Conservation (phyloP, 305 asterid species). For the Petunia hybrid region DNA sequence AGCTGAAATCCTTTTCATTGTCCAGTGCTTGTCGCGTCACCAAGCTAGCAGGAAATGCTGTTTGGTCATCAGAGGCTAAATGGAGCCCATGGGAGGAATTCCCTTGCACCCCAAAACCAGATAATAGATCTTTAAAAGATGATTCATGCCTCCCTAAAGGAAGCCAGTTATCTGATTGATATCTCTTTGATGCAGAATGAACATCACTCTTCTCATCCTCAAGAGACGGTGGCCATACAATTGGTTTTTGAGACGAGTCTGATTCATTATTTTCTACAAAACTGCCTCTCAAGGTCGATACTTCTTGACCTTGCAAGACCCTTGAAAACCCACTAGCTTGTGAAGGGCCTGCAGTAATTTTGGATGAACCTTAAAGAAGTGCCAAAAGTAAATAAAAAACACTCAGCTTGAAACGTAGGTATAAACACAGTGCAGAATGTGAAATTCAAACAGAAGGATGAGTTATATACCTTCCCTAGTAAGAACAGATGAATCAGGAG, state of each 20-base stretch:
- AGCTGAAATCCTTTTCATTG: conserved; percentile 49
- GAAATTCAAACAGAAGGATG: conserved; percentile 24
- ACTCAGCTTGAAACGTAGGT: conserved; percentile 17
- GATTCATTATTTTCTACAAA: conserved; percentile 65
- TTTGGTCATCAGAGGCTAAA: conserved; percentile 47
- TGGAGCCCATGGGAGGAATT: conserved; percentile 49
- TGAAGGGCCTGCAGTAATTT: conserved; percentile 70
- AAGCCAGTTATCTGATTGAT: conserved; percentile 62
- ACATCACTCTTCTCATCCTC: conserved; percentile 64
- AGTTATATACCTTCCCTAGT: conserved; percentile 74
- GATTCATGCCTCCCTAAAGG: conserved; percentile 71
- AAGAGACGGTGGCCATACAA: conserved; percentile 54
- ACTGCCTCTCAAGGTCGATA: conserved; percentile 70
- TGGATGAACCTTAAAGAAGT: conserved; percentile 58
- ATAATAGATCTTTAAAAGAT: conserved; percentile 69
- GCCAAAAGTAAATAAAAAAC: conserved; percentile 32
- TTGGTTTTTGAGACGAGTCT: conserved; percentile 69
- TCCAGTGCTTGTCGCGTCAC: conserved; percentile 52
- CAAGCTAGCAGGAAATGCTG: conserved; percentile 36
- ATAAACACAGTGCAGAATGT: not conserved
- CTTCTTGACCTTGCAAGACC: conserved; percentile 94
- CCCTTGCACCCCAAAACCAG: conserved; percentile 71
- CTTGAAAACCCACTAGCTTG: conserved; percentile 69
- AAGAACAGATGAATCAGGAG: conserved; percentile 80
- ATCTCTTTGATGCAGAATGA: conserved; percentile 63